phyloP scores from a whole-genome alignment of 1,284 basidiomycete genomes.

The Golubevia pallescens region DNA sequence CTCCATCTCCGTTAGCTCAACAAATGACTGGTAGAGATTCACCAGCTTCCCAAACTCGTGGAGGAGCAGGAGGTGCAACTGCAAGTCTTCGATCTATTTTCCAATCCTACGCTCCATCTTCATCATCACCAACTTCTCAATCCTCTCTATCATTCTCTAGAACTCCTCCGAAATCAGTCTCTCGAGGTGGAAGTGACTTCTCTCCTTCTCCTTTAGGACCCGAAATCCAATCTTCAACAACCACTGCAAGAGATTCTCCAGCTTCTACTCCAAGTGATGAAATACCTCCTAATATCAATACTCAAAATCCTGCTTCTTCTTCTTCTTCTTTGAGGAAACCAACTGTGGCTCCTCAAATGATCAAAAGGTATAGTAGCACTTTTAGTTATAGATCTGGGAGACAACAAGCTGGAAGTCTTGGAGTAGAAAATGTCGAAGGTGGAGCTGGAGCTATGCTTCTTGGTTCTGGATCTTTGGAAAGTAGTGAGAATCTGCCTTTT shows the following conservation, averaged over 20 bases:
- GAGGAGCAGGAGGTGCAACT: conserved; percentile 11
- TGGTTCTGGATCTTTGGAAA: conserved; percentile 17
- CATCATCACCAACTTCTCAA: conserved; percentile 19
- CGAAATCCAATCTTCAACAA: not conserved
- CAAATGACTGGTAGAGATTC: conserved; percentile 24
- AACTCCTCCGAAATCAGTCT: conserved; percentile 18
- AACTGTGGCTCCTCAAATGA: conserved; percentile 37
- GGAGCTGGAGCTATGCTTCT: conserved; percentile 22
- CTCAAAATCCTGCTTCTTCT: not conserved
- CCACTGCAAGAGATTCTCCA: not conserved
- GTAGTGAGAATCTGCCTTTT: conserved; percentile 23
- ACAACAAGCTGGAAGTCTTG: conserved; percentile 18
- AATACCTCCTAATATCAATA: not conserved
- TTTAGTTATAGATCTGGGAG: conserved; percentile 32
- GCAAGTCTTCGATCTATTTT: conserved; percentile 37
- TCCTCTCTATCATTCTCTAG: conserved; percentile 14
- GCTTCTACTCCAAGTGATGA: not conserved
- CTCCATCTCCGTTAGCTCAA: conserved; percentile 38
- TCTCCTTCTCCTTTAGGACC: not conserved
- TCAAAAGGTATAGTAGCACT: conserved; percentile 43
- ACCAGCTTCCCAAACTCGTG: not conserved
- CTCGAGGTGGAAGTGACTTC: conserved; percentile 3
- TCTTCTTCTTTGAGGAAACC: conserved; percentile 1
- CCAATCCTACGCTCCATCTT: conserved; percentile 27
- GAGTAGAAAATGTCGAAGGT: conserved; percentile 23